Conservation (phyloP, 306 rosid genomes). For the Medicago arabica region DNA sequence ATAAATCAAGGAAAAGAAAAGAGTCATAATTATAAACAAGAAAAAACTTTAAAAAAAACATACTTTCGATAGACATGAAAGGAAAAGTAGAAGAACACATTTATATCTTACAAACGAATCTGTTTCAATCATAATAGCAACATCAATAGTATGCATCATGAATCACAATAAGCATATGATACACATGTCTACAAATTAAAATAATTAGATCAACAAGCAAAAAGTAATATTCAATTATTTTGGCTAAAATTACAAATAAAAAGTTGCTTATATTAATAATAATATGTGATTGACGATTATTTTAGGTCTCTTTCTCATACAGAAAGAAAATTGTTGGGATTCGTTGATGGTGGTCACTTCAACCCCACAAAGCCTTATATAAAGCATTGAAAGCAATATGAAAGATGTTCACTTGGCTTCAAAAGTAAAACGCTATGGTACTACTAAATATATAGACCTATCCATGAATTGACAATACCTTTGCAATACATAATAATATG, state of each 20-base stretch:
- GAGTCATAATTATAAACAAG: background rate
- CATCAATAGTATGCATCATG: background rate
- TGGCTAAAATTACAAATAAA: slow-evolving; percentile 2
- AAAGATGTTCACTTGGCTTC: slow-evolving; percentile 36
- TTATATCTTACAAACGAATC: slow-evolving; percentile 3
- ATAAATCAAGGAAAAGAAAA: background rate
- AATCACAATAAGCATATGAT: slow-evolving; percentile 8
- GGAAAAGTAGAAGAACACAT: slow-evolving; percentile 14
- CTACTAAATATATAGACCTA: slow-evolving; percentile 17
- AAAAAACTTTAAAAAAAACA: slow-evolving; percentile 5
- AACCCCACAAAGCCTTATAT: slow-evolving; percentile 43
- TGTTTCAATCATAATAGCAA: slow-evolving; percentile 36
- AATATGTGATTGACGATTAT: no score
- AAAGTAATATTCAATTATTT: slow-evolving; percentile 6
- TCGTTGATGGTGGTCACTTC: slow-evolving; percentile 10
- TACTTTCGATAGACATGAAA: slow-evolving; percentile 33
- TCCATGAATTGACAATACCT: slow-evolving; percentile 48
- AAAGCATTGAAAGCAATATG: slow-evolving; percentile 36
- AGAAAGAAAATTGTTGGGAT: slow-evolving; percentile 41
- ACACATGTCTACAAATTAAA: slow-evolving; percentile 4
- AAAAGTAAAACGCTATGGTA: slow-evolving; percentile 17
- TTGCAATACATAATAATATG: slow-evolving; percentile 21
- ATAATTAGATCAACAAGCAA: background rate
- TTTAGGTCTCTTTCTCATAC: background rate
- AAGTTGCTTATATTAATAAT: no score